Evolutionary conservation across 345 rosid genomes (phyloP), one percentile per base, ranked within the genome.

Genomic region (Murraya koenigii): DNA sequence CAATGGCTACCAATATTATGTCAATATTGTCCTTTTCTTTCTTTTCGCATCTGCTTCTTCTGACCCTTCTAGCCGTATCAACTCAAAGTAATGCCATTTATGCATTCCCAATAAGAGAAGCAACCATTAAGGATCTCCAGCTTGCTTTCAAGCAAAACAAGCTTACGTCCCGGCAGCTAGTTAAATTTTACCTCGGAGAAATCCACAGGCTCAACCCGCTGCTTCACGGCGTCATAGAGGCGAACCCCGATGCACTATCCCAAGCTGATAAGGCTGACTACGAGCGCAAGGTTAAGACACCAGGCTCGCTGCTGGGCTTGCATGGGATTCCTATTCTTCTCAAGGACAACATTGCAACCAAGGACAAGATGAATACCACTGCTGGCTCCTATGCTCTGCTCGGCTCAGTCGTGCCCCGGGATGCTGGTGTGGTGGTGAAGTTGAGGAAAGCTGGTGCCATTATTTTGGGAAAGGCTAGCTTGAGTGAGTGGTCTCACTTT

Each of bases 311-410:
- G 47, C 30, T 59, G 66, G 69, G 72, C 61, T 71, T 90, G 56
- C 91, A 88, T 28, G 91, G 94, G 4, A 82, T 88, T 65, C 94
- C 92, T 1, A 59, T 88, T 33, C 81, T 90, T 69, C 80, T 90
- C 47, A 90, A 90, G 86, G 92, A 90, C 38, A 84, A 36, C 66
- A 87, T 88, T 60, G 92, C 85, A 26, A 88, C 90, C 5, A 83
- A 86, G 58, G 92, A 90, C 56, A 83, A 72, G 79, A 77, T 90
- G 75, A 87, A 81, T 80, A 88, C 87, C 22, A 88, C 92, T 0
- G 88, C 94, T 0, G 90, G 94, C 5, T 90, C 89, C 0, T 82
- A 79, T 3, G 89, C 89, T 0, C 81, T 87, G 71, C 82, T 87
- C 1, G 71, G 90, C 1, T 88, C 90, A 0, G 76, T 83, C 0